A percentile compares a stretch with the other conserved stretches of the same genome.
Evolutionary conservation across 2,329 filamentous ascomycete species (phyloP).

Genomic region (Boeremia exigua): DNA sequence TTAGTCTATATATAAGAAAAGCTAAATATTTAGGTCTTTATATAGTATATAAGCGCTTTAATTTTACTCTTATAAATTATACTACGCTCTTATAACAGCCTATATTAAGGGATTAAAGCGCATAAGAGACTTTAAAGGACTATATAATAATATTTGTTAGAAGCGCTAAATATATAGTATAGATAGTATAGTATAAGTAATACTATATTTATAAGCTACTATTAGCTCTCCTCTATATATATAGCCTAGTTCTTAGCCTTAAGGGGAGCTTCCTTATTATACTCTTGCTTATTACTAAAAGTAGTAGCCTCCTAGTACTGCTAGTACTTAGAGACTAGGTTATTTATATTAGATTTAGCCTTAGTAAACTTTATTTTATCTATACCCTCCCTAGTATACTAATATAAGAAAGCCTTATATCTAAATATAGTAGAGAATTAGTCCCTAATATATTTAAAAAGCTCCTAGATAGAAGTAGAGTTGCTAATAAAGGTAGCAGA

Average conservation of each 20-base stretch:
- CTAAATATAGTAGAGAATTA: conserved; percentile 99
- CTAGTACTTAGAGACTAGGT: conserved; percentile 99
- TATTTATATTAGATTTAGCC: conserved; percentile 99
- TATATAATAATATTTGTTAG: too few relatives aligned
- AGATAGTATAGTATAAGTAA: too few relatives aligned
- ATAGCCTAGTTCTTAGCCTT: conserved; percentile 69
- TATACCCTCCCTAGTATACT: conserved; percentile 99
- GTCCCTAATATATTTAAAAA: conserved; percentile 99
- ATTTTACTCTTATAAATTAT: too few relatives aligned
- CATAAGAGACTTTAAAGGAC: too few relatives aligned
- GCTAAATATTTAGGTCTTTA: too few relatives aligned
- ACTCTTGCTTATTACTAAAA: conserved; percentile 96
- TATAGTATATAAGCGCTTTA: too few relatives aligned
- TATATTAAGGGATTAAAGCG: too few relatives aligned
- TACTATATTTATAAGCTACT: too few relatives aligned
- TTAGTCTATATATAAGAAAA: too few relatives aligned
- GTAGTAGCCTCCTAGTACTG: conserved; percentile 99
- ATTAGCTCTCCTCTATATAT: too few relatives aligned
- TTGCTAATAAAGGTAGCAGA: conserved; percentile 99
- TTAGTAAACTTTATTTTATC: conserved; percentile 99
- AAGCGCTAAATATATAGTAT: too few relatives aligned
- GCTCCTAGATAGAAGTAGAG: conserved; percentile 99
- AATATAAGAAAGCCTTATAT: conserved; percentile 99
- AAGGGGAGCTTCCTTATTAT: conserved; percentile 80
- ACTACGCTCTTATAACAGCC: too few relatives aligned